Base-by-base conservation (phyloP, 1,284 basidiomycete genomes). In the Puccinia coronata region DNA sequence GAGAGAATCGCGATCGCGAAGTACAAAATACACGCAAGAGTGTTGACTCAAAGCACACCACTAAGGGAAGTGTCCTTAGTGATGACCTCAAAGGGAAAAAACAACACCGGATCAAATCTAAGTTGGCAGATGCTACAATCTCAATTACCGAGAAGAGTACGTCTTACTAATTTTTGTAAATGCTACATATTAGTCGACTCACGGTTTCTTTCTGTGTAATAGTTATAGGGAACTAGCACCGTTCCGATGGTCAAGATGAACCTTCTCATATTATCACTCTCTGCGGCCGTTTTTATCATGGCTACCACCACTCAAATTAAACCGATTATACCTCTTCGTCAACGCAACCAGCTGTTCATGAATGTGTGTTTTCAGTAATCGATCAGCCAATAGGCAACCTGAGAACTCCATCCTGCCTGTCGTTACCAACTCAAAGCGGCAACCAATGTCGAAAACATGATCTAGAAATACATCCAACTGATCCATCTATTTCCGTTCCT, bases 41-140 rank as follows among this genome's bases (percentile, higher is more conserved):
- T 39, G 63, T 67, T 28, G 63, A 67, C 11, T 43, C 63, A 2
- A 67, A 28, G 6, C 36, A 43, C 39, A 67, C 39, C 41, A 67
- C 1, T 14, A 67, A 67, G 20, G 39, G 14, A 67, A 47, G 59
- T 23, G 59, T 8, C 28, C 18, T 65, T 67, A 25, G 41, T 34
- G 12, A 67, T n/a, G 63, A 67, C 28, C 39, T n/a, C 12, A 67
- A 67, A 67, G 39, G 63, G 5, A 67, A 67, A 28, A 67, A 67
- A 47, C 63, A 67, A 5, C 39, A 16, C 63, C 63, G 63, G 63
- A 36, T 67, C 9, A 67, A 20, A 67, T 67, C 63, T 23, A 67
- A 67, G 41, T 43, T 67, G 63, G 63, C 63, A 23, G 63, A 28
- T 39, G 63, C 63, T 47, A 67, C 63, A 16, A 25, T 67, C 23